These are phyloP conservation scores for Tylopilus balloui DNA, from an alignment of 768 basidiomycete species.

Conservation along the genomic window DNA sequence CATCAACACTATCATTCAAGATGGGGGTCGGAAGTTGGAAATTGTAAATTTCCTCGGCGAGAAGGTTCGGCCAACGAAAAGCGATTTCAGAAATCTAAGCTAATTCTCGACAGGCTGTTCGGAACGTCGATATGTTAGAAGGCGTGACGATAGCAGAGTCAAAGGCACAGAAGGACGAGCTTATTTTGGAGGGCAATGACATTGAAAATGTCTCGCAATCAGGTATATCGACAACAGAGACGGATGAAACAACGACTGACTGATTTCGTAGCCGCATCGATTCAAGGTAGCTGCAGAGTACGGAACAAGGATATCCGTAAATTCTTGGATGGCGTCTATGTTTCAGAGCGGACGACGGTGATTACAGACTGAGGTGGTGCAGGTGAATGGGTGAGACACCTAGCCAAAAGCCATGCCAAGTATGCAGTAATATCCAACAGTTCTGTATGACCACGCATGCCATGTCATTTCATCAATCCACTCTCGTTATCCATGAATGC, in stretches of 20 bases:
- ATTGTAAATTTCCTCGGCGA: slow-evolving; percentile 96
- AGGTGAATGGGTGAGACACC: slow-evolving; percentile 8
- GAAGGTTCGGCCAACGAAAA: slow-evolving; percentile 53
- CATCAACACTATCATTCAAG: slow-evolving; percentile 95
- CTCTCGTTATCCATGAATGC: slow-evolving; percentile 1
- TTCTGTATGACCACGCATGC: slow-evolving; percentile 28
- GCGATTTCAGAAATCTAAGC: neutral
- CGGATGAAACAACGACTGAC: slow-evolving; percentile 3
- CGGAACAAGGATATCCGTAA: slow-evolving; percentile 99
- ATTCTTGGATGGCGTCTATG: slow-evolving; percentile 93
- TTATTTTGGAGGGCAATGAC: slow-evolving; percentile 92
- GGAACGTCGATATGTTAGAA: slow-evolving; percentile 86
- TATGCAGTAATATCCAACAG: slow-evolving; percentile 20
- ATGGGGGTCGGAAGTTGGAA: slow-evolving; percentile 65
- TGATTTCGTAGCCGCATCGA: slow-evolving; percentile 69
- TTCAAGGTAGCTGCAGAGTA: slow-evolving; percentile 94
- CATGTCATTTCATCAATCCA: slow-evolving; percentile 14
- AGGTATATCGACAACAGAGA: slow-evolving; percentile 40
- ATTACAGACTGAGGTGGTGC: slow-evolving; percentile 37
- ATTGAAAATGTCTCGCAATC: slow-evolving; percentile 97
- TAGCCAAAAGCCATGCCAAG: slow-evolving; percentile 16
- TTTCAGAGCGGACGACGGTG: slow-evolving; percentile 71
- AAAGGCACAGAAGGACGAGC: slow-evolving; percentile 90
- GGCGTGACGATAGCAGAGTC: slow-evolving; percentile 86
- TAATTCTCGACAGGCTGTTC: slow-evolving; percentile 60